Evolutionary conservation across 768 basidiomycete species (phyloP), one percentile per base, ranked within the genome.

Genomic region (Pleurotus djamor): DNA sequence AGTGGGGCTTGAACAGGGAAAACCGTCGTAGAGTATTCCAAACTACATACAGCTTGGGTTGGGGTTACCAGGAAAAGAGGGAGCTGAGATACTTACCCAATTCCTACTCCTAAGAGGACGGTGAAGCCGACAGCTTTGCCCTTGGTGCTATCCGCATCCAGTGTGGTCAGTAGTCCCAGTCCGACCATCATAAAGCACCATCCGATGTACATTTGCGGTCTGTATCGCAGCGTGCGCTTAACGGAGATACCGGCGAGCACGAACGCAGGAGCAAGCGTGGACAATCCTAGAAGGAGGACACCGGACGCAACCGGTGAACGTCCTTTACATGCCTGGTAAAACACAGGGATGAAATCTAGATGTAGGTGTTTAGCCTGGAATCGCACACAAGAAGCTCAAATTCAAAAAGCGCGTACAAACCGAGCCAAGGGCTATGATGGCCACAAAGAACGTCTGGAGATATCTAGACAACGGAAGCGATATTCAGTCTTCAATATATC

Each of bases 1-100:
- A 83, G 63, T 1, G 83, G 79, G 0, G 83, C 79, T 5, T 81
- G 74, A 44, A 84, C 72, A 0, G 83, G 75, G 64, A 82, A 84
- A 54, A 72, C 21, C 21, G 21, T 28, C 21, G 21, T 28, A 28
- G 21, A 28, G 21, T 28, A 28, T 28, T 28, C 21, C 21, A 28
- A 28, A 28, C 21, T 28, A 28, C 21, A 28, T 28, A 28, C 21
- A 3, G 21, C 21, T 28, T 28, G 21, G 3, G 3, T 28, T 28
- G 21, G 21, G 21, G 21, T 1, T 28, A 28, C 21, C 21, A 28
- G 21, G 21, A 28, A 28, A 28, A 28, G 21, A 28, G 72, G 0
- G 66, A 69, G 10, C 61, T 54, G 33, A 62, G 33, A 28, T 54
- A 60, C 9, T 64, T 63, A 4, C 71, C 71, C 5, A 67, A 63